Percentiles rank a stretch among this genome's conserved stretches.
These are phyloP conservation scores for Pseudocercospora eumusae DNA, from an alignment of 2,329 filamentous ascomycete species.

Conservation along the genomic window DNA sequence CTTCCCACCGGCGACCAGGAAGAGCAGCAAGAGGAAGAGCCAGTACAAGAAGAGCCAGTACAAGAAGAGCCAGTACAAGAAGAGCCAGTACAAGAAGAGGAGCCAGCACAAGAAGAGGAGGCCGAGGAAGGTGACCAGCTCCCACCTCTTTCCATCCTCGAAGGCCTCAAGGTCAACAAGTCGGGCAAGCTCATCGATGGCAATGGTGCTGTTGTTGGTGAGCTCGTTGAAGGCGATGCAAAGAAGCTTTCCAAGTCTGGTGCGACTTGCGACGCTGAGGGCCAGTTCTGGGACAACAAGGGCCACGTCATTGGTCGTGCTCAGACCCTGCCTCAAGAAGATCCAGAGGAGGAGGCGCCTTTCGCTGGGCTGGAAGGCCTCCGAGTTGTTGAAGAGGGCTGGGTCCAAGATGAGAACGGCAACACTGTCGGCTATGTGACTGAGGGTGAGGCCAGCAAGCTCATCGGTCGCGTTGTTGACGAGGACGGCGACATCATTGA, in stretches of 20 bases:
- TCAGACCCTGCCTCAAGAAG: constrained; percentile 50
- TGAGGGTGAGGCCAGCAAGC: constrained; percentile 55
- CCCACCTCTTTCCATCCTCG: constrained; percentile 52
- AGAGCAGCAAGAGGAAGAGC: constrained; percentile 39
- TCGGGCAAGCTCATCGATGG: constrained; percentile 52
- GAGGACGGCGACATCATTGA: constrained; percentile 57
- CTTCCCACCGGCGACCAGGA: constrained; percentile 43
- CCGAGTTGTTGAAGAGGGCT: constrained; percentile 53
- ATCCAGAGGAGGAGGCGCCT: constrained; percentile 51
- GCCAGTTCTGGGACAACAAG: constrained; percentile 58
- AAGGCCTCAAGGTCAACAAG: constrained; percentile 54
- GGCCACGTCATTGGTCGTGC: constrained; percentile 55
- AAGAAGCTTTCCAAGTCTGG: constrained; percentile 57
- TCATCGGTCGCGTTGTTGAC: constrained; percentile 53
- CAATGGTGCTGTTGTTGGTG: constrained; percentile 51
- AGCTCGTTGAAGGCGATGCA: constrained; percentile 53
- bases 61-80: constrained; percentile 18
- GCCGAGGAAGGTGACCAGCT: constrained; percentile 41
- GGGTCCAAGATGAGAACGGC: constrained; percentile 53
- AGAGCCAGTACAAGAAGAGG: constrained; percentile 35
- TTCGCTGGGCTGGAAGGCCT: constrained; percentile 56
- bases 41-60: no score
- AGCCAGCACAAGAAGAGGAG: constrained; percentile 26
- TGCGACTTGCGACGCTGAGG: constrained; percentile 48
- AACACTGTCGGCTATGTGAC: constrained; percentile 53